Base-by-base conservation (phyloP, 2,329 filamentous ascomycete genomes). In the Ophiostoma pallidulum region DNA sequence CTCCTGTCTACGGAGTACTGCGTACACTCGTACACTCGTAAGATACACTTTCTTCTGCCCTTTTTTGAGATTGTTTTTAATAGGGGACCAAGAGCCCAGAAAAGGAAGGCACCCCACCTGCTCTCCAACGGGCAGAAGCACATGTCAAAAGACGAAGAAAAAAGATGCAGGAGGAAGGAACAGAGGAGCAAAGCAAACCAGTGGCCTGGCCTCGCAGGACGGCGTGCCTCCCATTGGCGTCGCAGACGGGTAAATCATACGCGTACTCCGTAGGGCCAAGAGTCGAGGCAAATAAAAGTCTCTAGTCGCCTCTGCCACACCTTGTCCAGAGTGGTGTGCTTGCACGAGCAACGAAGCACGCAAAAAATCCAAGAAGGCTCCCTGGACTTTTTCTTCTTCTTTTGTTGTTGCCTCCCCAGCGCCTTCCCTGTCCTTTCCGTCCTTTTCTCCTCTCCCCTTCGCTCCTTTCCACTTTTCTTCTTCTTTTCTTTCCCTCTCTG, bases 81-180 rank as follows among this genome's bases (percentile, higher is more conserved):
- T 16, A 13, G 32, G 19, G 8, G 22, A 37, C 19, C 14, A 28
- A 12, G n/a, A 28, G 19, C 19, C 12, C 4, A 8, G 12, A 8
- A 13, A 18, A 32, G 20, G 31, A 20, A 44, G 41, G 35, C 35
- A 45, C 29, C 42, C 42, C n/a, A 29, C 42, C 37, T 29, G 20
- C 32, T 22, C 42, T 14, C 37, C 16, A 36, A 36, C 4, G 9
- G 16, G 42, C 42, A 43, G 35, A 50, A 47, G 48, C 48, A 50
- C 48, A 50, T 50, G 48, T 40, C 18, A 50, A 50, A 47, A 46
- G 10, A 24, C 18, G 13, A 22, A 46, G 13, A 29, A 31, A 46
- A 16, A 35, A 38, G 33, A 31, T 20, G 32, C 32, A 31, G 28
- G 19, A 41, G 45, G 24, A 16, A 38, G 22, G n/a, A 22, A 40